These are phyloP conservation scores for Raphanus raphanistrum DNA, from an alignment of 345 rosid genomes.

Conservation along the genomic window DNA sequence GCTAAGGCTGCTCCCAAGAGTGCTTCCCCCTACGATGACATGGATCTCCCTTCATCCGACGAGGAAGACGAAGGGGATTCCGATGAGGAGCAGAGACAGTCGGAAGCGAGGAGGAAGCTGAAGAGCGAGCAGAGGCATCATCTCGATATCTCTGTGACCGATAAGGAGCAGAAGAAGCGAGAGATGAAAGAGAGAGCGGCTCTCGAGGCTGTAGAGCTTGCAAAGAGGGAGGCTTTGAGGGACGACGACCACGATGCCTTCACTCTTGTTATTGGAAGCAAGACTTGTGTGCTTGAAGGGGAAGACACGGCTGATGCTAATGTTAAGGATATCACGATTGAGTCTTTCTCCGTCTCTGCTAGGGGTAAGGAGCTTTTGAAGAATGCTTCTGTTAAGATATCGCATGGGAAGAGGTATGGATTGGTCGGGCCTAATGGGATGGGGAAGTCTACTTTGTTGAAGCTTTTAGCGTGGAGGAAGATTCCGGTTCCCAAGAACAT, in stretches of 20 bases:
- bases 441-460: conserved; percentile 55
- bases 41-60: conserved; percentile 91
- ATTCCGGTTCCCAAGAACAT: background rate
- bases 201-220: conserved; percentile 52
- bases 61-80: conserved; percentile 64
- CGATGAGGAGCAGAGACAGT: conserved; percentile 51
- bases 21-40: conserved; percentile 62
- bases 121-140: conserved; percentile 47
- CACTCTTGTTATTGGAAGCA: conserved; percentile 88
- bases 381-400: conserved; percentile 82
- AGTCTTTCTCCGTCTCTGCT: conserved; percentile 90
- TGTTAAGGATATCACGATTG: conserved; percentile 80
- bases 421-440: conserved; percentile 94
- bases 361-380: conserved; percentile 91
- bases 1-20: conserved; percentile 50
- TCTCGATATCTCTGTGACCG: conserved; percentile 61
- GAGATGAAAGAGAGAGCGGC: conserved; percentile 71
- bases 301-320: conserved; percentile 86
- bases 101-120: conserved; percentile 49
- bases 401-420: conserved; percentile 96
- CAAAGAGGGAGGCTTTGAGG: conserved; percentile 77
- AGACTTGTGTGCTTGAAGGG: conserved; percentile 83
- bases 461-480: too few relatives aligned
- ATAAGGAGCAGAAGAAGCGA: conserved; percentile 80
- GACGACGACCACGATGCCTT: conserved; percentile 89